A percentile compares a stretch with the other conserved stretches of the same genome.
Conservation (phyloP, 148 eudicot species). For the Nyssa sinensis region DNA sequence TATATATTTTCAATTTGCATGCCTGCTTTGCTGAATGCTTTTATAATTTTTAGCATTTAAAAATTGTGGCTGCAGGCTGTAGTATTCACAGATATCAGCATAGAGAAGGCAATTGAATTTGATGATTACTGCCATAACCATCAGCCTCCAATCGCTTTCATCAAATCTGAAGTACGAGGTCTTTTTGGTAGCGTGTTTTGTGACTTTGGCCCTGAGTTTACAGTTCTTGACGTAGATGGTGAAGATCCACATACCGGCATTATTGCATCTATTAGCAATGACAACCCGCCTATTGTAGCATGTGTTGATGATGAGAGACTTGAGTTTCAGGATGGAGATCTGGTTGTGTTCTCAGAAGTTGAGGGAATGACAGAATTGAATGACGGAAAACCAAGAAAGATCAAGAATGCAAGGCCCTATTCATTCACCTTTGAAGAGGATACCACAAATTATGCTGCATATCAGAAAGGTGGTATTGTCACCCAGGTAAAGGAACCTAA, state of each 20-base stretch:
- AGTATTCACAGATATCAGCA: conserved; percentile 51
- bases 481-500: conserved; percentile 75
- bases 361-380: conserved; percentile 70
- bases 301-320: conserved; percentile 82
- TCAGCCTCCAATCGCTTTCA: conserved; percentile 69
- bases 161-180: conserved; percentile 64
- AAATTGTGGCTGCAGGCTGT: conserved; percentile 43
- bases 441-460: conserved; percentile 50
- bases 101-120: conserved; percentile 58
- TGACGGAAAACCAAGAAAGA: conserved; percentile 72
- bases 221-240: conserved; percentile 65
- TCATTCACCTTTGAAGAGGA: conserved; percentile 75
- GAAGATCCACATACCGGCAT: conserved; percentile 69
- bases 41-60: background rate
- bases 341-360: conserved; percentile 71
- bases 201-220: conserved; percentile 70
- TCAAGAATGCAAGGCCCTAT: conserved; percentile 58
- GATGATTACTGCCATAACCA: conserved; percentile 65
- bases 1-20: background rate
- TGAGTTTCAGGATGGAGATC: conserved; percentile 79
- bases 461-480: conserved; percentile 71
- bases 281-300: conserved; percentile 56
- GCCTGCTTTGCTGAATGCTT: background rate
- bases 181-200: conserved; percentile 70
- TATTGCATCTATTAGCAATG: conserved; percentile 65